A percentile compares a stretch with the other conserved stretches of the same genome.
Conservation (phyloP, 2,329 filamentous ascomycete species). For the Cladosporium halotolerans region DNA sequence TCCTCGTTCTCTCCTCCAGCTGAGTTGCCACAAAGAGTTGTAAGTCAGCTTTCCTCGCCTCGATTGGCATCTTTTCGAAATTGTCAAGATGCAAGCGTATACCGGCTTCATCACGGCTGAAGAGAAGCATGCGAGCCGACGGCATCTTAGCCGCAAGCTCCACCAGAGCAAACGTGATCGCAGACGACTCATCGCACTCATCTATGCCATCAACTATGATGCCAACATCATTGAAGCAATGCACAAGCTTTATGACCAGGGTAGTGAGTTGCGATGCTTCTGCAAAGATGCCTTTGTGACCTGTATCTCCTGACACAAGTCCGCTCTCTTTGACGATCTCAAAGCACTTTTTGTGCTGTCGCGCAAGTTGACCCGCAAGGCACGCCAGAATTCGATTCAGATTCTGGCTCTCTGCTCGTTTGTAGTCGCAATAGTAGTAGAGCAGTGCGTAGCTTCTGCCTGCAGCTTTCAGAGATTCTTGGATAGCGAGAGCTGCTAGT, state of each 20-base stretch:
- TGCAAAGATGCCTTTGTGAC: not conserved
- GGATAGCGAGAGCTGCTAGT: not conserved
- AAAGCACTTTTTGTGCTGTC: not conserved
- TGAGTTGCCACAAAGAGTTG: not conserved
- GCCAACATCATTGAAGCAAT: not conserved
- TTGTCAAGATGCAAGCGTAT: not conserved
- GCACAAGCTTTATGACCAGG: not conserved
- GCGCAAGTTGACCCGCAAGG: not conserved
- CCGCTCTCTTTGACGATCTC: not conserved
- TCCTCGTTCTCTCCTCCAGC: not conserved
- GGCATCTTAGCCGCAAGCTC: not conserved
- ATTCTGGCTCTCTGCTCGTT: not conserved
- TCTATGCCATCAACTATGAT: not conserved
- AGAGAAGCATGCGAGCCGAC: not conserved
- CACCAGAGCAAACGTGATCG: not conserved
- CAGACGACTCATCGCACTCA: not conserved
- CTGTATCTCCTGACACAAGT: not conserved
- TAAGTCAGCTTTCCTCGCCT: not conserved
- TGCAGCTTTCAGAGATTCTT: not conserved
- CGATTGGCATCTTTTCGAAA: not conserved
- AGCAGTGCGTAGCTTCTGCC: not conserved
- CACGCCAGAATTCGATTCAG: not conserved
- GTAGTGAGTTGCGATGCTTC: not conserved
- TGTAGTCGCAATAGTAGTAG: not conserved
- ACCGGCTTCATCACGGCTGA: not conserved